Evolutionary conservation across 2,329 filamentous ascomycete species (phyloP).

Genomic region (Talaromyces sp.): DNA sequence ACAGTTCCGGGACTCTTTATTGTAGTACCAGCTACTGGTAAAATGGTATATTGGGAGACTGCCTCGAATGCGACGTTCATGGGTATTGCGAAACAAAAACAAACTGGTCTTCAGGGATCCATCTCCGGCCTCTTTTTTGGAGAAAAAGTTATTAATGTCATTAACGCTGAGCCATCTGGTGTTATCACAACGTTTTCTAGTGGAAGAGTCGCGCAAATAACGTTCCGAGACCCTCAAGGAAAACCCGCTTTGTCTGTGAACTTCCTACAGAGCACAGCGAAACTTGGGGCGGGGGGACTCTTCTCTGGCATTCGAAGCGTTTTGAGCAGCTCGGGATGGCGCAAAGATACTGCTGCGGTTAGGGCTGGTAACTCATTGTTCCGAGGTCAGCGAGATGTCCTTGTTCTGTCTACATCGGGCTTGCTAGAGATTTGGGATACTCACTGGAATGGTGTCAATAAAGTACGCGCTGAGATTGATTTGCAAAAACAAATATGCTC

Average conservation of each 20-base stretch:
- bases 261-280: conserved; percentile 58
- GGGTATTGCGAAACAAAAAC: conserved; percentile 75
- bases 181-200: conserved; percentile 81
- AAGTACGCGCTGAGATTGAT: conserved; percentile 67
- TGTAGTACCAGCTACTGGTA: conserved; percentile 76
- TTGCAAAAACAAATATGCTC: conserved; percentile 49
- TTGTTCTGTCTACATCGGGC: conserved; percentile 72
- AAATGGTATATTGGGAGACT: conserved; percentile 91
- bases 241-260: conserved; percentile 74
- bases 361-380: conserved; percentile 65
- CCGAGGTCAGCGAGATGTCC: conserved; percentile 77
- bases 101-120: conserved; percentile 69
- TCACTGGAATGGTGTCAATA: conserved; percentile 78
- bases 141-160: conserved; percentile 70
- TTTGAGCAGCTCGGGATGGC: conserved; percentile 63
- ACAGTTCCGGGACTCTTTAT: conserved; percentile 81
- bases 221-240: conserved; percentile 78
- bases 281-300: conserved; percentile 58
- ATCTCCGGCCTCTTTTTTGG: conserved; percentile 71
- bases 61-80: conserved; percentile 82
- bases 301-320: conserved; percentile 76
- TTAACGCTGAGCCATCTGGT: conserved; percentile 80
- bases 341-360: conserved; percentile 75
- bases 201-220: conserved; percentile 81
- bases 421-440: conserved; percentile 81